Conservation (phyloP, 2,329 filamentous ascomycete species). For the Lachnellula hyalina region DNA sequence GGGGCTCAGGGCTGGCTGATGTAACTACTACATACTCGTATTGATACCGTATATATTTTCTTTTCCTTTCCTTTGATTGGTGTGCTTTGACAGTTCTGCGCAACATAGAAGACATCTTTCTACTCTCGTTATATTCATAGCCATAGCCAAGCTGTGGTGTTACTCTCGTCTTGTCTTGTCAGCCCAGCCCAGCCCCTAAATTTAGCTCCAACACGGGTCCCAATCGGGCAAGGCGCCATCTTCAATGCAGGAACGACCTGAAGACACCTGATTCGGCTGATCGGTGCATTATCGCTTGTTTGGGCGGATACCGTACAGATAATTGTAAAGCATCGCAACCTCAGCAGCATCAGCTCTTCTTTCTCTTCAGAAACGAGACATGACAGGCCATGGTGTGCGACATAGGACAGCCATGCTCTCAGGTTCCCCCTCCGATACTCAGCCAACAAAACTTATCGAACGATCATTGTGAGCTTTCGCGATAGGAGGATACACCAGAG, state of each 20-base stretch:
- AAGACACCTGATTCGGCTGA: not conserved
- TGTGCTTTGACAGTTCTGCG: too few relatives aligned
- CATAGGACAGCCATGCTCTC: constrained; percentile 1
- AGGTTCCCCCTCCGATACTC: not conserved
- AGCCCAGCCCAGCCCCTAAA: not conserved
- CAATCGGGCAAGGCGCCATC: not conserved
- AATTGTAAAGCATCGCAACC: not conserved
- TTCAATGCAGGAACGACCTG: constrained; percentile 2
- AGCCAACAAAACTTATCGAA: not conserved
- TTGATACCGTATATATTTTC: too few relatives aligned
- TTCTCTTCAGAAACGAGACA: not conserved
- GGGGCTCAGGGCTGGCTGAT: too few relatives aligned
- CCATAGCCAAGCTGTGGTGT: not conserved
- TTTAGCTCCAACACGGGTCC: not conserved
- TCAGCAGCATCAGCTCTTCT: not conserved
- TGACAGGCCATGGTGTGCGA: constrained; percentile 5
- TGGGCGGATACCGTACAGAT: not conserved
- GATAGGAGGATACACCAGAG: not conserved
- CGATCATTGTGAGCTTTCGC: constrained; percentile 2
- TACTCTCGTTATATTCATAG: too few relatives aligned
- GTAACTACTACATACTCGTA: too few relatives aligned
- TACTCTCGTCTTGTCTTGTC: not conserved
- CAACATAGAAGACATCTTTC: too few relatives aligned
- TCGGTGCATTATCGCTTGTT: not conserved
- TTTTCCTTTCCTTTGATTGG: too few relatives aligned